A percentile compares a stretch with the other conserved stretches of the same genome.
phyloP scores from a whole-genome alignment of 2,329 filamentous ascomycete species.

The Botrytis byssoidea region DNA sequence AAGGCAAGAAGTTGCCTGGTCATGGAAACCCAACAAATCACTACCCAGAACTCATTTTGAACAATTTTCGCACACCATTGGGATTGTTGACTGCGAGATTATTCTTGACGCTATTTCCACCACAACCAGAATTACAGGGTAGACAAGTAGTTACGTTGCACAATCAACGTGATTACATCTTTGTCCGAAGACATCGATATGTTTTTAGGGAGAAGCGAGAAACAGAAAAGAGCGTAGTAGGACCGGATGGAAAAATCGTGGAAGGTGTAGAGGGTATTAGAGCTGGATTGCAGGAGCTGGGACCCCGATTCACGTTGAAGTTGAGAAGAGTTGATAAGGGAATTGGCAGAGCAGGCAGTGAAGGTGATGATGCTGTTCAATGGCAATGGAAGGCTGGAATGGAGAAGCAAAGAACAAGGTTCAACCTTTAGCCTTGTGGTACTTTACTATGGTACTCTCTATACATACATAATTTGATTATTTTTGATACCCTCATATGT shows the following conservation, averaged over 20 bases:
- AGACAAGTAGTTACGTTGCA: constrained; percentile 89
- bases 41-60: constrained; percentile 84
- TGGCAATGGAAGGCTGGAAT: constrained; percentile 97
- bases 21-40: constrained; percentile 88
- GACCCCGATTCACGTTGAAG: constrained; percentile 82
- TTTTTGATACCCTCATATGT: constrained; percentile 30
- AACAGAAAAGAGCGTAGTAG: constrained; percentile 83
- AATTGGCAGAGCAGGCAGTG: constrained; percentile 66
- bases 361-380: constrained; percentile 50
- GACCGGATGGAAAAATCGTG: constrained; percentile 77
- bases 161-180: constrained; percentile 96
- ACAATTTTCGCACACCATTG: constrained; percentile 92
- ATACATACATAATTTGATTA: constrained; percentile 31
- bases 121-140: constrained; percentile 77
- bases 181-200: constrained; percentile 86
- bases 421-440: constrained; percentile 69
- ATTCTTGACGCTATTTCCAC: constrained; percentile 77
- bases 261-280: constrained; percentile 82
- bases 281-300: constrained; percentile 86
- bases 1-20: constrained; percentile 81
- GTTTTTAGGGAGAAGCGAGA: constrained; percentile 85
- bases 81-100: constrained; percentile 84
- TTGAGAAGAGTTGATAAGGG: constrained; percentile 88
- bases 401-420: constrained; percentile 92
- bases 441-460: background rate